Percentiles rank a stretch among this genome's conserved stretches.
These are phyloP conservation scores for Hygrophorus russula DNA, from an alignment of 768 basidiomycete genomes.

Conservation along the genomic window DNA sequence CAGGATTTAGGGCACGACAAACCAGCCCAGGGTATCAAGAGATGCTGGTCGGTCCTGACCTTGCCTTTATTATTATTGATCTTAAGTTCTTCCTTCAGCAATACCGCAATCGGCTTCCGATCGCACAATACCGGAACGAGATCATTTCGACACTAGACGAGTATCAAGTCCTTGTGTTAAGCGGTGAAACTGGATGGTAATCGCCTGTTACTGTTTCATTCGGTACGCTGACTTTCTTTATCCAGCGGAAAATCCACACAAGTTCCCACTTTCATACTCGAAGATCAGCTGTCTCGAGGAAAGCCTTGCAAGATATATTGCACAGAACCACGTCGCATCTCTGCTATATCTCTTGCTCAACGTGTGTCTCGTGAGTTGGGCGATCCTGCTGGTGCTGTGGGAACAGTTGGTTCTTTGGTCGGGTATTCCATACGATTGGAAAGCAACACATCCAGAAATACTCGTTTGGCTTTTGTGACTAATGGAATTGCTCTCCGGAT, in stretches of 20 bases:
- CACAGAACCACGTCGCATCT: slow-evolving; percentile 92
- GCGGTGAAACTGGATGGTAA: slow-evolving; percentile 34
- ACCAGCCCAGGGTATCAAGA: slow-evolving; percentile 62
- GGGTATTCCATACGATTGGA: slow-evolving; percentile 94
- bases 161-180: slow-evolving; percentile 81
- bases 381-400: slow-evolving; percentile 68
- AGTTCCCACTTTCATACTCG: slow-evolving; percentile 87
- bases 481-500: slow-evolving; percentile 94
- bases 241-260: slow-evolving; percentile 93
- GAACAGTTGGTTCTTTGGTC: slow-evolving; percentile 67
- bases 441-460: slow-evolving; percentile 71
- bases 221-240: slow-evolving; percentile 5
- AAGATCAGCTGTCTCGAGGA: slow-evolving; percentile 75
- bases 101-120: slow-evolving; percentile 74
- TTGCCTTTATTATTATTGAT: neutral
- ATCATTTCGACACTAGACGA: slow-evolving; percentile 61
- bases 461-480: slow-evolving; percentile 75
- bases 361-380: slow-evolving; percentile 91
- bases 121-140: slow-evolving; percentile 66
- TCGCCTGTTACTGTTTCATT: neutral
- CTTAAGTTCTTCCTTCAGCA: slow-evolving; percentile 26
- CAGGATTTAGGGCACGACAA: slow-evolving; percentile 51
- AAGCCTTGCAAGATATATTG: slow-evolving; percentile 84
- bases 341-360: slow-evolving; percentile 91
- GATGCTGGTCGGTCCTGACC: slow-evolving; percentile 61